A percentile compares a stretch with the other conserved stretches of the same genome.
These are phyloP conservation scores for Tylopilus felleus DNA, from an alignment of 768 basidiomycete genomes.

Conservation along the genomic window DNA sequence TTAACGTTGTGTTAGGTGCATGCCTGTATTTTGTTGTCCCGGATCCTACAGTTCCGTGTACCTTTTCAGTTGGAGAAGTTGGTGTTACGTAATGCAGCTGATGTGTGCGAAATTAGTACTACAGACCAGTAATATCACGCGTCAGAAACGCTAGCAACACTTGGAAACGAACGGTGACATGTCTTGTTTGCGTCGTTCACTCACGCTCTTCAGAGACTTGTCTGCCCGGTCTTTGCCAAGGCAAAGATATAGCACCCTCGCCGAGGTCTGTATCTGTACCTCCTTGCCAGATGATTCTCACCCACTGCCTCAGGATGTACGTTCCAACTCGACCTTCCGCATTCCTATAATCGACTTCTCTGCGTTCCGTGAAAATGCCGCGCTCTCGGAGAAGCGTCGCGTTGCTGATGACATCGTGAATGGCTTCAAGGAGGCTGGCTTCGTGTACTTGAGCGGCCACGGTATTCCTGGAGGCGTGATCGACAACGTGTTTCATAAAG, in stretches of 20 bases:
- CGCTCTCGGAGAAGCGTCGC: constrained; percentile 51
- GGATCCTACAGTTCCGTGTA: too few relatives aligned
- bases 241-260: constrained; percentile 22
- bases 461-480: constrained; percentile 61
- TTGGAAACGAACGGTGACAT: constrained; percentile 6
- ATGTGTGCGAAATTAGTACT: too few relatives aligned
- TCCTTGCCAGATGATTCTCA: constrained; percentile 3
- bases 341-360: constrained; percentile 82
- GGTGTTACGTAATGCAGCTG: too few relatives aligned
- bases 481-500: constrained; percentile 63
- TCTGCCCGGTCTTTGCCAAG: constrained; percentile 2
- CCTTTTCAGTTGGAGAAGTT: too few relatives aligned
- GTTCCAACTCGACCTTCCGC: constrained; percentile 42
- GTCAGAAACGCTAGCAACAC: too few relatives aligned
- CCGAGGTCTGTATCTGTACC: constrained; percentile 17
- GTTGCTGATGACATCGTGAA: constrained; percentile 66
- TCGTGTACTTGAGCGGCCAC: constrained; percentile 74
- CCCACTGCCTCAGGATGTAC: constrained; percentile 29
- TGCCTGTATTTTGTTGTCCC: too few relatives aligned
- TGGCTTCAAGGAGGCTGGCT: constrained; percentile 79
- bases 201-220: constrained; percentile 2
- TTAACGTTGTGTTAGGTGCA: too few relatives aligned
- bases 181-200: constrained; percentile 14
- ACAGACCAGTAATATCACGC: too few relatives aligned
- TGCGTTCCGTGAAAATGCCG: constrained; percentile 54